Evolutionary conservation across 345 rosid species (phyloP), one percentile per base, ranked within the genome.

Genomic region (Gossypium turneri): DNA sequence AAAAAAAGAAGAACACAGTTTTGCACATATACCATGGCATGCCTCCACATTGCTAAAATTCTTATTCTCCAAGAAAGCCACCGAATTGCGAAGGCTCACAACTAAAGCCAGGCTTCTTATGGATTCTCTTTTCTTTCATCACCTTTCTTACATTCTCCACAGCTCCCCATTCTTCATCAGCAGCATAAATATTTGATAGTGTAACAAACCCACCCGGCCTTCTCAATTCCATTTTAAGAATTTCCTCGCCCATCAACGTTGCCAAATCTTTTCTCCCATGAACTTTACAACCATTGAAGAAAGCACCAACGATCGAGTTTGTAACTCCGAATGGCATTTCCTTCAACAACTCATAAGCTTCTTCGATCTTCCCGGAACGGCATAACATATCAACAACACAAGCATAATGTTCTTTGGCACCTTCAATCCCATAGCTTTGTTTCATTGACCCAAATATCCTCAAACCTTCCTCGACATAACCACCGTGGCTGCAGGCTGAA

Each of bases 331-430:
- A 44, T 0, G 84, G 83, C 78, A 81, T 77, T 48, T 69, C 74
- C 56, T 60, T 72, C 53, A 88, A 61, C 66, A 86, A 69, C 59
- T 85, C 69, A 19, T 76, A 79, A 55, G 89, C 88, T 74, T 85
- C 86, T 22, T 11, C 73, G 76, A 87, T 81, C 81, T 70, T 83
- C 67, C 89, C 87, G 9, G 88, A 80, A 16, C 87, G 88, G 19
- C 93, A 88, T 76, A 83, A 71, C 82, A 89, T 80, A 77, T 89
- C 93, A 67, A 89, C 83, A 43, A 85, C 57, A 74, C 93, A 89
- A 66, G 85, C 86, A 71, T 79, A 84, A 73, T 89, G 88, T 78
- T 84, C 86, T 67, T 79, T 76, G 27, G 72, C 78, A 25, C 79
- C 77, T 73, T 55, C 79, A 63, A 81, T 52, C 8, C 73, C 72